Evolutionary conservation across 225 moss, liverwort and hornwort genomes (phyloP), one percentile per base, ranked within the genome.

Genomic region (Polytrichum formosum): DNA sequence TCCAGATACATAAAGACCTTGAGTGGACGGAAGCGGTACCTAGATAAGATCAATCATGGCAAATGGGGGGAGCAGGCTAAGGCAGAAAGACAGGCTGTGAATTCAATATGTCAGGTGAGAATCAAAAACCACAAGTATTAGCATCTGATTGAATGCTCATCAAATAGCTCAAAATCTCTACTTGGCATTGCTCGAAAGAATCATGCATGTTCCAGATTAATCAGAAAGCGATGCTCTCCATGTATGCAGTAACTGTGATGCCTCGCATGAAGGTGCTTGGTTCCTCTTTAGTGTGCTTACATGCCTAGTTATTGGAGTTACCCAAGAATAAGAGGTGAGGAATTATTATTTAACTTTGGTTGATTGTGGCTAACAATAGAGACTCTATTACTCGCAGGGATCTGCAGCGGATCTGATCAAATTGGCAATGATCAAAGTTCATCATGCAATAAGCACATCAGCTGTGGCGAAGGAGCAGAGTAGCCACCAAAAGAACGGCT

Each of bases 401-500:
- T 94, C 93, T 81, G 96, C 93, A 76, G 96, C 93, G 72, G 96
- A 97, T 81, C 78, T 97, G 55, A 94, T 97, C 56, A 97, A 97
- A 80, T 74, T 88, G 88, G 96, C 96, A 54, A 97, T 97, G 96
- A 85, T 93, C 31, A 97, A 88, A 81, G 77, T 97, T 69, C 87
- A 97, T 69, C 77, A 83, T 64, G 74, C 82, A 56, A 88, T 90
- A 72, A 66, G 61, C 56, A 82, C 78, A 55, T 67, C 75, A 33
- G 21, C 77, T 33, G 53, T 70, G 54, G 31, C 74, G 55, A 67
- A 30, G 37, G 56, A 74, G 46, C 69, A 55, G 63, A 68, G 55
- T 77, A 63, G 46, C 21, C 58, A 26, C 20, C 77, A 69, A 66
- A 73, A 75, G 55, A 76, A 69, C 56, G 63, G 70, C 1, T 73